phyloP scores from a whole-genome alignment of 2,329 filamentous ascomycete genomes.

The Xylaria sp. region DNA sequence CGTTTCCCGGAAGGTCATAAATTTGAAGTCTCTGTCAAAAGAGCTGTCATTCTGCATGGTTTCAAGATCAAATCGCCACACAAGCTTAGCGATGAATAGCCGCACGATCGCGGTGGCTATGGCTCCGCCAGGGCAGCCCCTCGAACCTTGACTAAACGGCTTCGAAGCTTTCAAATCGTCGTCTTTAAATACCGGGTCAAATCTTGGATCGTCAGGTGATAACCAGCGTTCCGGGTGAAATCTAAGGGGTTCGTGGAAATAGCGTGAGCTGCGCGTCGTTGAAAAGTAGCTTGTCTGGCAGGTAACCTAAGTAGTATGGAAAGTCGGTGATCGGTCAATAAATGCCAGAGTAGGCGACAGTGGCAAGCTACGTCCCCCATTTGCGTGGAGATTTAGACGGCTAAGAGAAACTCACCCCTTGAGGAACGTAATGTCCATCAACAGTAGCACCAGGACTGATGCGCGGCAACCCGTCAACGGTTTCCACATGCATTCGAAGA shows the following conservation, averaged over 20 bases:
- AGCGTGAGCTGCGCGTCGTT: conserved; percentile 13
- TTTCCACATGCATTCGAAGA: conserved; percentile 27
- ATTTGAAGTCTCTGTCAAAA: conserved; percentile 19
- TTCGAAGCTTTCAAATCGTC: conserved; percentile 20
- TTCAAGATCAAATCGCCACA: conserved; percentile 20
- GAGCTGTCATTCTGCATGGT: conserved; percentile 11
- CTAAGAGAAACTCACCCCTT: conserved; percentile 13
- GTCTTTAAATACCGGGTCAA: conserved; percentile 11
- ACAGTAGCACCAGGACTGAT: conserved; percentile 35
- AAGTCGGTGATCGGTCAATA: conserved; percentile 5
- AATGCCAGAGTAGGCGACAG: background rate
- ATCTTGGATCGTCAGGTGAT: conserved; percentile 21
- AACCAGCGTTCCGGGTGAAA: conserved; percentile 30
- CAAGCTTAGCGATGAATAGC: conserved; percentile 13
- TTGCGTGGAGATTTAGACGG: background rate
- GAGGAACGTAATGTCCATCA: conserved; percentile 33
- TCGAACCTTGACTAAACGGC: conserved; percentile 28
- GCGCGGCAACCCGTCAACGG: conserved; percentile 28
- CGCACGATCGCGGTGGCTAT: conserved; percentile 7
- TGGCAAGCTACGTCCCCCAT: background rate
- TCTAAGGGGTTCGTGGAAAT: conserved; percentile 19
- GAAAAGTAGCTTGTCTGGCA: conserved; percentile 25
- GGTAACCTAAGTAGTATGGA: conserved; percentile 7
- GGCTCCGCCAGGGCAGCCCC: conserved; percentile 20
- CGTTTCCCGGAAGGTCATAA: conserved; percentile 22